Conservation (phyloP, 2,329 filamentous ascomycete species). For the Botrytis elliptica region DNA sequence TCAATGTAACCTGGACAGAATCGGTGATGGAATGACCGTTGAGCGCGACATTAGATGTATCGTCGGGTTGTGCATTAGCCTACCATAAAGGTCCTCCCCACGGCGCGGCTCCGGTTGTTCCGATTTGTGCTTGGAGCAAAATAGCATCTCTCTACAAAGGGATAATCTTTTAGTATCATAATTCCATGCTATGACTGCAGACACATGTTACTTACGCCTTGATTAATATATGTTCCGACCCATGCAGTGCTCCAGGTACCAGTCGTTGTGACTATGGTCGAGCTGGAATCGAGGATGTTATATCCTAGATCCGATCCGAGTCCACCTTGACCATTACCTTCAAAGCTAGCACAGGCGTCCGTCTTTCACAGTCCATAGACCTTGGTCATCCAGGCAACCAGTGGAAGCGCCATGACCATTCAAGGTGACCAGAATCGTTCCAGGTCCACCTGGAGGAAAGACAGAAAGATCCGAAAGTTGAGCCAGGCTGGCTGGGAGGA, state of each 20-base stretch:
- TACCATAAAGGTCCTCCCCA: background rate
- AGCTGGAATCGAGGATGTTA: background rate
- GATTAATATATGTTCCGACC: background rate
- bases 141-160: background rate
- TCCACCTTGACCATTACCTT: background rate
- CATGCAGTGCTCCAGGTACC: background rate
- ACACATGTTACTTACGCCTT: background rate
- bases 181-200: background rate
- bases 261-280: background rate
- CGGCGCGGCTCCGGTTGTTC: background rate
- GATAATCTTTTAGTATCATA: background rate
- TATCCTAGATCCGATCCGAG: background rate
- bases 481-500: background rate
- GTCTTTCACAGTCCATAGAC: background rate
- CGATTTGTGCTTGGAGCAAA: constrained; percentile 6
- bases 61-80: background rate
- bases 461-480: background rate
- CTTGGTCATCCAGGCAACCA: background rate
- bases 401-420: background rate
- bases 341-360: background rate
- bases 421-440: background rate
- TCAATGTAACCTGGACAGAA: background rate
- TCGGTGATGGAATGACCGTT: background rate
- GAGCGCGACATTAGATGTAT: background rate
- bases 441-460: background rate